phyloP scores from a whole-genome alignment of 495 filamentous ascomycete genomes.

The Daldinia vernicosa region DNA sequence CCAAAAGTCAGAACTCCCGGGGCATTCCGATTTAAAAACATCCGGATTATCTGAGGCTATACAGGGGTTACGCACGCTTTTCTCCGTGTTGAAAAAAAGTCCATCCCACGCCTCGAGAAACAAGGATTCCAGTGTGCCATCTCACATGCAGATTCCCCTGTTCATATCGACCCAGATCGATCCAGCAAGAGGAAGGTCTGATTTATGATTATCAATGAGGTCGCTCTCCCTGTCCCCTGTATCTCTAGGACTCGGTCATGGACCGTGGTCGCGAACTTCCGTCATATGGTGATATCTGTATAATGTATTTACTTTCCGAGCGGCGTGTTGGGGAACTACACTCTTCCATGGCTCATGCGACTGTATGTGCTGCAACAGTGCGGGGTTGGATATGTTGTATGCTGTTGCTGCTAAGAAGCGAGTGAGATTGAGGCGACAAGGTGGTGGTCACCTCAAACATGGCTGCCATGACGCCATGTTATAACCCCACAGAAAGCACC shows the following conservation, averaged over 20 bases:
- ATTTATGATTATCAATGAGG: conserved; percentile 9
- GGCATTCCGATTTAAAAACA: conserved; percentile 18
- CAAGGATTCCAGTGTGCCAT: neutral
- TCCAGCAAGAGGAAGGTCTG: neutral
- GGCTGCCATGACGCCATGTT: conserved; percentile 37
- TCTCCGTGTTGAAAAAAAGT: neutral
- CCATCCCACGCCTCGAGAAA: conserved; percentile 15
- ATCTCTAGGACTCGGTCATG: neutral
- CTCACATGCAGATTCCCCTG: conserved; percentile 22
- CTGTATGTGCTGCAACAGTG: conserved; percentile 10
- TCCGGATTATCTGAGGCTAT: neutral
- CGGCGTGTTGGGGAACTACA: neutral
- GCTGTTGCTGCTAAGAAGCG: neutral
- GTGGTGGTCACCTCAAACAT: conserved; percentile 36
- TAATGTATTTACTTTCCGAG: neutral
- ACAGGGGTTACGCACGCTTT: conserved; percentile 17
- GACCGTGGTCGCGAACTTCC: neutral
- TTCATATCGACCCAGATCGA: conserved; percentile 25
- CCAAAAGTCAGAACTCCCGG: neutral
- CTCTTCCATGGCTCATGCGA: conserved; percentile 10
- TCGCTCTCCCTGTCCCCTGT: neutral
- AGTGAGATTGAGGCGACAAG: conserved; percentile 16
- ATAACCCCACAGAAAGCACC: conserved; percentile 29
- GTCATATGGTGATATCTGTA: conserved; percentile 2
- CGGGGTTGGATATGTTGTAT: neutral